Conservation (phyloP, 2,329 filamentous ascomycete species). For the Colletotrichum sp. region DNA sequence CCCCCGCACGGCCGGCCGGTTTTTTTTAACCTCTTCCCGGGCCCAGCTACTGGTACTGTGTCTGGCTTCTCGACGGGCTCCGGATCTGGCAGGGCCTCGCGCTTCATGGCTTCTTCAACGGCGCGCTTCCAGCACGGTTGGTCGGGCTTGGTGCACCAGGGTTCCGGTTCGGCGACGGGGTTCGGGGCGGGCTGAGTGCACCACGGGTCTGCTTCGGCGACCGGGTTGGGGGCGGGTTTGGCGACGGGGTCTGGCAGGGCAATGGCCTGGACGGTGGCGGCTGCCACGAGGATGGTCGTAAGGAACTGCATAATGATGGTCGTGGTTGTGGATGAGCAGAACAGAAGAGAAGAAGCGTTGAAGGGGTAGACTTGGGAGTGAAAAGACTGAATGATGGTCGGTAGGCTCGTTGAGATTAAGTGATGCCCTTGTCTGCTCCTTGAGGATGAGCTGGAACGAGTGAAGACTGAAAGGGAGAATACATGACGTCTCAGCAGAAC, state of each 20-base stretch:
- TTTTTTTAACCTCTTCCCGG: no score
- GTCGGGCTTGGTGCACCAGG: slow-evolving; percentile 27
- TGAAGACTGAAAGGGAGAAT: neutral
- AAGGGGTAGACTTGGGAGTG: neutral
- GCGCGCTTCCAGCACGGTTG: slow-evolving; percentile 9
- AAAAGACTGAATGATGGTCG: neutral
- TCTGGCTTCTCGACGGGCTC: no score
- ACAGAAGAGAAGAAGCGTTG: neutral
- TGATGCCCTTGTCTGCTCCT: neutral
- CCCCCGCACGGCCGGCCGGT: no score
- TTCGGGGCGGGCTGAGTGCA: slow-evolving; percentile 10
- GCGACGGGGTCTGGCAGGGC: slow-evolving; percentile 14
- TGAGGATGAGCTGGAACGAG: neutral
- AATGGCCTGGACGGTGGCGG: slow-evolving; percentile 31
- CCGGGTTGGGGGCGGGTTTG: neutral
- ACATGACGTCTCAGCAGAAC: neutral
- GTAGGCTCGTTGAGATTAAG: neutral
- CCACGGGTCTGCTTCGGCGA: slow-evolving; percentile 27
- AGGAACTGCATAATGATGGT: slow-evolving; percentile 32
- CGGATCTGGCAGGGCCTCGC: neutral
- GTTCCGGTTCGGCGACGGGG: neutral
- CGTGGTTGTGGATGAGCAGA: neutral
- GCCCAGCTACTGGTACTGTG: no score
- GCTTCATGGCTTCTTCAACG: neutral
- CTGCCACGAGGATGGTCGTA: slow-evolving; percentile 25